phyloP scores from a whole-genome alignment of 2,329 filamentous ascomycete genomes.

The Cladosporium oxysporum region DNA sequence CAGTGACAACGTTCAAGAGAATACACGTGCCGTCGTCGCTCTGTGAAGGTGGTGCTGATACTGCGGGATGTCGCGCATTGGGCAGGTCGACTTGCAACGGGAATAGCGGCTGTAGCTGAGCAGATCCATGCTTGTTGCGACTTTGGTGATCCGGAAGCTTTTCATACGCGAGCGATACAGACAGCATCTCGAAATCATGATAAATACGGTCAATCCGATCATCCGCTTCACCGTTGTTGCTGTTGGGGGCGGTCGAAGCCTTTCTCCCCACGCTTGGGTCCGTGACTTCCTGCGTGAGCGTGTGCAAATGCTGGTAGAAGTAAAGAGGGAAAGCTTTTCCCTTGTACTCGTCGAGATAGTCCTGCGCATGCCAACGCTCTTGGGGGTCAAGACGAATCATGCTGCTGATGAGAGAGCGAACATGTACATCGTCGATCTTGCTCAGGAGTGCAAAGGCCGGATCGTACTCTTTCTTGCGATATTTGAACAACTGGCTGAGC shows the following conservation, averaged over 20 bases:
- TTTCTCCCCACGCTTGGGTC: conserved; percentile 81
- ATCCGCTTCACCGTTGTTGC: conserved; percentile 82
- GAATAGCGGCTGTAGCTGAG: conserved; percentile 61
- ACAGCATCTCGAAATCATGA: conserved; percentile 96
- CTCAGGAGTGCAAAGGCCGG: conserved; percentile 77
- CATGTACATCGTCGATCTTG: conserved; percentile 83
- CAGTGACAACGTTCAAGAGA: conserved; percentile 84
- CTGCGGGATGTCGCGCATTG: conserved; percentile 73
- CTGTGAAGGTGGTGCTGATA: conserved; percentile 60
- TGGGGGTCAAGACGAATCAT: conserved; percentile 97
- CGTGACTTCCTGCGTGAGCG: conserved; percentile 95
- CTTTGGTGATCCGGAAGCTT: conserved; percentile 38
- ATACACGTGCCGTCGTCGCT: conserved; percentile 89
- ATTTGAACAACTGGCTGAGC: conserved; percentile 94
- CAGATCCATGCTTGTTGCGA: conserved; percentile 45
- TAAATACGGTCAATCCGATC: conserved; percentile 92
- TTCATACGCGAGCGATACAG: conserved; percentile 82
- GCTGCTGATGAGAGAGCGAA: conserved; percentile 85
- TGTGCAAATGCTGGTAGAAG: conserved; percentile 96
- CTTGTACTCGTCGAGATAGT: conserved; percentile 91
- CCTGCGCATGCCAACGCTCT: conserved; percentile 86
- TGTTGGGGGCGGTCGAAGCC: conserved; percentile 65
- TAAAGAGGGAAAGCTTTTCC: conserved; percentile 92
- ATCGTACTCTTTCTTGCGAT: conserved; percentile 88
- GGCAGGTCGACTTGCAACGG: conserved; percentile 85